These are phyloP conservation scores for Cryptococcus sp. DNA, from an alignment of 1,284 basidiomycete genomes.

Conservation along the genomic window DNA sequence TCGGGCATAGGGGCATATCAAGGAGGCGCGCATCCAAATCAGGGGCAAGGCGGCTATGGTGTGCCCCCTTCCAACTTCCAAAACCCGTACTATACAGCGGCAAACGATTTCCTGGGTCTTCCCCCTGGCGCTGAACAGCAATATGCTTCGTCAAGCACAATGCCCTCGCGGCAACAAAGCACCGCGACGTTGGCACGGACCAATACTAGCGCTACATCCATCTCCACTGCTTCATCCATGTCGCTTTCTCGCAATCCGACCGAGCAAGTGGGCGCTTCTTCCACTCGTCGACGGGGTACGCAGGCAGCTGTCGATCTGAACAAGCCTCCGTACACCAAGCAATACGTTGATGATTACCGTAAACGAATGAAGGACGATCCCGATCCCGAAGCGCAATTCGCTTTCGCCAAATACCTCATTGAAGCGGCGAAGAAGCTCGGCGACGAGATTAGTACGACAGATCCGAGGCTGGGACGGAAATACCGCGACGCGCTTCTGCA, in stretches of 20 bases:
- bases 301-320: constrained; percentile 76
- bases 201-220: constrained; percentile 44
- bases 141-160: constrained; percentile 28
- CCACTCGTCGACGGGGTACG: constrained; percentile 56
- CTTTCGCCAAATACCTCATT: constrained; percentile 96
- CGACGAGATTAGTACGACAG: constrained; percentile 66
- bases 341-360: constrained; percentile 96
- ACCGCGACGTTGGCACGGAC: constrained; percentile 42
- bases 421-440: constrained; percentile 97
- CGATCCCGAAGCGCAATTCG: constrained; percentile 97
- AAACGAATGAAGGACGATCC: constrained; percentile 96
- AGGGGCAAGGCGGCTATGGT: constrained; percentile 14
- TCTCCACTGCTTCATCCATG: constrained; percentile 40
- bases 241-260: constrained; percentile 44
- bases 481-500: constrained; percentile 85
- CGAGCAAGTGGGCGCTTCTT: constrained; percentile 58
- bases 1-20: constrained; percentile 43
- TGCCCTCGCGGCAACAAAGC: constrained; percentile 37
- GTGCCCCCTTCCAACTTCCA: constrained; percentile 22
- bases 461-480: constrained; percentile 61
- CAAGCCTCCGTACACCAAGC: constrained; percentile 88
- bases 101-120: constrained; percentile 73
- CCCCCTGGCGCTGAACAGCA: constrained; percentile 52
- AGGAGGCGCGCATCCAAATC: constrained; percentile 3
- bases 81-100: constrained; percentile 57